Conservation (phyloP, 140 eudicot species). For the Cichorium intybus region DNA sequence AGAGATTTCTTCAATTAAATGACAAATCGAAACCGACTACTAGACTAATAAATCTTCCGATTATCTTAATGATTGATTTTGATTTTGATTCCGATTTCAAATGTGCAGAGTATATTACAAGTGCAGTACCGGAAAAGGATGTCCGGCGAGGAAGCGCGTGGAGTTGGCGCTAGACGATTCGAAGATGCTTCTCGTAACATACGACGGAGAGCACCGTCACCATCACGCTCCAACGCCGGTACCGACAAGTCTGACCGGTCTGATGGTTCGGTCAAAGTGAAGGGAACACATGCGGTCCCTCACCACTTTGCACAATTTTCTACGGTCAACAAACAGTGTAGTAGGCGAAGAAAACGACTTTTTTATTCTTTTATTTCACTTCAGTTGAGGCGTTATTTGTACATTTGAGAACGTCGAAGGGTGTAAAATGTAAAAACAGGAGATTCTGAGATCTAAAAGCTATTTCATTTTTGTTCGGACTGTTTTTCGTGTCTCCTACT, state of each 20-base stretch:
- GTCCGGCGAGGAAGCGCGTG: constrained; percentile 64
- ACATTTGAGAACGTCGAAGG: neutral
- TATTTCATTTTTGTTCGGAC: constrained; percentile 16
- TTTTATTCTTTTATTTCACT: constrained; percentile 2
- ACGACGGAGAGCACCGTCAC: constrained; percentile 62
- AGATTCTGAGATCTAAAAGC: neutral
- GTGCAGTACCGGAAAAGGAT: constrained; percentile 48
- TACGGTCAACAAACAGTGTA: constrained; percentile 23
- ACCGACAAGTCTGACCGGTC: constrained; percentile 27
- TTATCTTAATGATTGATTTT: neutral
- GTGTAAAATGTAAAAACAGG: constrained; percentile 2
- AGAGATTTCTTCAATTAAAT: neutral
- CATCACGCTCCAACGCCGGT: constrained; percentile 31
- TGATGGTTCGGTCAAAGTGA: constrained; percentile 23
- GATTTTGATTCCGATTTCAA: neutral
- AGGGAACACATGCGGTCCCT: constrained; percentile 6
- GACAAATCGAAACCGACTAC: neutral
- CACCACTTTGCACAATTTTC: constrained; percentile 16
- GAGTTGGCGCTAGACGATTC: constrained; percentile 49
- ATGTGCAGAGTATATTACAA: constrained; percentile 51
- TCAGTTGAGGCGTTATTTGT: constrained; percentile 16
- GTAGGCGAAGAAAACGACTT: neutral
- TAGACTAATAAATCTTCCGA: neutral
- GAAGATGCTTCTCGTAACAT: constrained; percentile 51
- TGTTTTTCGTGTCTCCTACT: neutral